phyloP scores from a whole-genome alignment of 345 rosid species.

The Eucalyptus virginea region DNA sequence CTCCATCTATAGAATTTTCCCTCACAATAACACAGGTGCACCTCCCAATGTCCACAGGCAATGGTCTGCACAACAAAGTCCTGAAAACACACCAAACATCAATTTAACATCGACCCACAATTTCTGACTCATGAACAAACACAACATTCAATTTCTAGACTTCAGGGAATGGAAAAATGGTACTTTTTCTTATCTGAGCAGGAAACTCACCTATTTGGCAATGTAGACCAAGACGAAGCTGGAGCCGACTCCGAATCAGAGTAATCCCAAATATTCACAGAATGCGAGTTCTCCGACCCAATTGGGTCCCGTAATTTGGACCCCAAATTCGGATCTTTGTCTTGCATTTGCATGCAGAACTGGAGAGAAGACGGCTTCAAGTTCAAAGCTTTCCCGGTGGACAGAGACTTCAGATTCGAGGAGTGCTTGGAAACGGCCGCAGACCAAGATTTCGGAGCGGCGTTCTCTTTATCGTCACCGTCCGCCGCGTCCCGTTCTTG shows the following conservation, averaged over 20 bases:
- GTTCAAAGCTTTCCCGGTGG: constrained; percentile 45
- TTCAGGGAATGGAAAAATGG: not conserved
- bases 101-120: not conserved
- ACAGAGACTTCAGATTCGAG: constrained; percentile 25
- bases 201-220: constrained; percentile 58
- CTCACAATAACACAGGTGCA: constrained; percentile 82
- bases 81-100: constrained; percentile 16
- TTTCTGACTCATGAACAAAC: not conserved
- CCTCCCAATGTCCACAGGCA: constrained; percentile 84
- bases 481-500: not conserved
- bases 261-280: constrained; percentile 76
- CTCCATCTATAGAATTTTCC: constrained; percentile 44
- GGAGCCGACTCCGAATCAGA: constrained; percentile 96
- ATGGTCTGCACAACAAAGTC: constrained; percentile 70
- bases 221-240: constrained; percentile 88
- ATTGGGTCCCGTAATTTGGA: constrained; percentile 41
- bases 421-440: constrained; percentile 4
- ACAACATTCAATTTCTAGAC: not conserved
- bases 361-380: constrained; percentile 72
- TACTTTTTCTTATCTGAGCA: not conserved
- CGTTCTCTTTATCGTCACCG: constrained; percentile 28
- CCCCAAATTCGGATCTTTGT: constrained; percentile 43
- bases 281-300: constrained; percentile 58
- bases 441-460: constrained; percentile 18
- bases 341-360: constrained; percentile 73